phyloP scores from a whole-genome alignment of 2,329 filamentous ascomycete species.

The Xylariaceae sp. region DNA sequence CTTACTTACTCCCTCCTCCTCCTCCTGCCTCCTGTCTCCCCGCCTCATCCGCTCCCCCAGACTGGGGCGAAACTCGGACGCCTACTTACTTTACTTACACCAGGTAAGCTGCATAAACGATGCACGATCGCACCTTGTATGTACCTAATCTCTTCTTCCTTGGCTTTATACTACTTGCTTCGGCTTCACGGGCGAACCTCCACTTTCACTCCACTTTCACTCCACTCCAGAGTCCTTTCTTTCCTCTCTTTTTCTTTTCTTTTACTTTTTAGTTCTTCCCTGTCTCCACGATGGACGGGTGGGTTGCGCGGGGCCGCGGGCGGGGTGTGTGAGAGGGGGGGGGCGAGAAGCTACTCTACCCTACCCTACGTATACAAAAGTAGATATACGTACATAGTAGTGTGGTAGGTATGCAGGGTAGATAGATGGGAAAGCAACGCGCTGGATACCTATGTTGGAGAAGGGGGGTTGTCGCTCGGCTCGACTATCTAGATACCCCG shows the following conservation, averaged over 20 bases:
- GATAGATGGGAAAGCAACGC: not conserved
- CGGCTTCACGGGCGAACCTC: slow-evolving; percentile 20
- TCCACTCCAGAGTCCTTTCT: too few species aligned
- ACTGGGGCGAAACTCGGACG: too few species aligned
- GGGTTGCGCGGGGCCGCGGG: slow-evolving; percentile 24
- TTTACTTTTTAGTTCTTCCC: too few species aligned
- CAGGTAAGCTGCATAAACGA: slow-evolving; percentile 1
- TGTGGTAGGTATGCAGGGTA: not conserved
- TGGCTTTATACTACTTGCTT: slow-evolving; percentile 10
- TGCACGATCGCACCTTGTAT: slow-evolving; percentile 11
- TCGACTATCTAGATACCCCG: not conserved
- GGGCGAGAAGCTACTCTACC: too few species aligned
- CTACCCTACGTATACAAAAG: too few species aligned
- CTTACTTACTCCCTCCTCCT: too few species aligned
- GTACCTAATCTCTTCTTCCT: not conserved
- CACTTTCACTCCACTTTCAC: not conserved
- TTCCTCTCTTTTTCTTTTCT: too few species aligned
- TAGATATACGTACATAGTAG: too few species aligned
- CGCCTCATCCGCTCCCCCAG: too few species aligned
- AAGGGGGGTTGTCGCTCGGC: not conserved
- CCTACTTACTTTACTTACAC: not conserved
- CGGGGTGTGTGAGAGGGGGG: not conserved
- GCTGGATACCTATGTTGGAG: slow-evolving; percentile 17
- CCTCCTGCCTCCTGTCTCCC: too few species aligned
- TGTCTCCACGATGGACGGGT: not conserved